Evolutionary conservation across 345 rosid genomes (phyloP).

Genomic region (Atalantia buxifolia): DNA sequence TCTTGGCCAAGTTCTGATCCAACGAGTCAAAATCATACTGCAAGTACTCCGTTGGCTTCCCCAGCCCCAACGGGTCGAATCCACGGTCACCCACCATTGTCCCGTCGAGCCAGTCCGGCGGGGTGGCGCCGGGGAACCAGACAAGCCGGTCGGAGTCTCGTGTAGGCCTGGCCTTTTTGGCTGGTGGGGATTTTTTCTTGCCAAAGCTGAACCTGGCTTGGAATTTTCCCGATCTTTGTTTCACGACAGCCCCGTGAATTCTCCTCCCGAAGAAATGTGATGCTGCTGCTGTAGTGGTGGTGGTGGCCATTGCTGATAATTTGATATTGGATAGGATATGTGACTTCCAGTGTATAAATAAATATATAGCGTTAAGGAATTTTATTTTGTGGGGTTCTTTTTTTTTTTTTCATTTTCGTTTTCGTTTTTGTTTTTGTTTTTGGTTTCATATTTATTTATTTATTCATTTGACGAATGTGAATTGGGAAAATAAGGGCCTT

Average conservation of each 20-base stretch:
- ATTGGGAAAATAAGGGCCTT: slow-evolving; percentile 24
- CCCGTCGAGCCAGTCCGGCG: slow-evolving; percentile 82
- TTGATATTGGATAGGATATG: background rate
- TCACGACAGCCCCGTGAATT: slow-evolving; percentile 19
- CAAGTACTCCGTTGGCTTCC: slow-evolving; percentile 86
- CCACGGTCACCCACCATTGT: slow-evolving; percentile 84
- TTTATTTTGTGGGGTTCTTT: background rate
- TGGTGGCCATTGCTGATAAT: slow-evolving; percentile 27
- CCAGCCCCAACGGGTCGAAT: slow-evolving; percentile 82
- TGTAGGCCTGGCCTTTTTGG: slow-evolving; percentile 25
- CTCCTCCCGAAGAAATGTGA: slow-evolving; percentile 58
- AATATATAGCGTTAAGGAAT: background rate
- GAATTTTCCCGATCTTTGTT: slow-evolving; percentile 32
- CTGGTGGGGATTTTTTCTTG: slow-evolving; percentile 44
- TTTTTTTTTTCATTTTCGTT: background rate
- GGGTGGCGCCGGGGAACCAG: slow-evolving; percentile 69
- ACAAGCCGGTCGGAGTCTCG: slow-evolving; percentile 43
- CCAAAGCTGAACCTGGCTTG: slow-evolving; percentile 60
- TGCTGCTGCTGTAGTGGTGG: slow-evolving; percentile 41
- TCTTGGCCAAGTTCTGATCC: slow-evolving; percentile 93
- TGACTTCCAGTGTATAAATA: background rate
- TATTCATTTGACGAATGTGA: slow-evolving; percentile 13
- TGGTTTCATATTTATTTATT: background rate
- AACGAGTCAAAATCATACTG: slow-evolving; percentile 74
- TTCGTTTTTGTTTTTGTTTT: too few species aligned